Evolutionary conservation across 306 rosid genomes (phyloP).

Genomic region (Medicago lupulina): DNA sequence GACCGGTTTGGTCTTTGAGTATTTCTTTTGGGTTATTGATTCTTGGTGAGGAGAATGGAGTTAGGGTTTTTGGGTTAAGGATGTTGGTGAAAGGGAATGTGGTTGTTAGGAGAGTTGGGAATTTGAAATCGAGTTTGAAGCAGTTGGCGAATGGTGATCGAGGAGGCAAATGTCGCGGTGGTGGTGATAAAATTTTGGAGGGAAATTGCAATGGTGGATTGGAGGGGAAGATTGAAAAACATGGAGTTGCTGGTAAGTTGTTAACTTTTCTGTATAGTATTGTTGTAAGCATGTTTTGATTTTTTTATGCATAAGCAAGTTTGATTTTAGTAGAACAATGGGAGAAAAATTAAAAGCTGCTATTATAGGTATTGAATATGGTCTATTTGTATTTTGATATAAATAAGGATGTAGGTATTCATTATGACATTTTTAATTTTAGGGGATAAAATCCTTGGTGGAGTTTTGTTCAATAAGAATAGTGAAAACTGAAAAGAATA

Average conservation of each 20-base stretch:
- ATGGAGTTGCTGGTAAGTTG: slow-evolving; percentile 57
- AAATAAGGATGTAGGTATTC: neutral
- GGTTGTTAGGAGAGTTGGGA: slow-evolving; percentile 46
- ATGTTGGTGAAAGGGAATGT: slow-evolving; percentile 56
- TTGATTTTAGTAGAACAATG: neutral
- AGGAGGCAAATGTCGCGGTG: slow-evolving; percentile 42
- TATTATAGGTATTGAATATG: slow-evolving; percentile 14
- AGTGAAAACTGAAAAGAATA: neutral
- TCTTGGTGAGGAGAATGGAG: slow-evolving; percentile 81
- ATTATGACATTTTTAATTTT: neutral
- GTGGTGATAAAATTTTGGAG: slow-evolving; percentile 45
- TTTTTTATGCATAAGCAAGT: neutral
- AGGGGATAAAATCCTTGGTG: neutral
- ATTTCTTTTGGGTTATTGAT: slow-evolving; percentile 68
- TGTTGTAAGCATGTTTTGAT: neutral
- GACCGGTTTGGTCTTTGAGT: slow-evolving; percentile 68
- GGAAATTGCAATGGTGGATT: slow-evolving; percentile 54
- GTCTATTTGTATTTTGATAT: slow-evolving; percentile 2
- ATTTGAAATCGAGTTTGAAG: slow-evolving; percentile 42
- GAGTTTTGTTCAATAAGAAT: neutral
- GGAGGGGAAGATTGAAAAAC: slow-evolving; percentile 54
- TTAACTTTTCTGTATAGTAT: neutral
- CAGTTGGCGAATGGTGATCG: slow-evolving; percentile 56
- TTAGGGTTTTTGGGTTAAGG: slow-evolving; percentile 71
- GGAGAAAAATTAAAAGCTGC: slow-evolving; percentile 3